These are phyloP conservation scores for Serendipita sp. DNA, from an alignment of 768 basidiomycete species.

Conservation along the genomic window DNA sequence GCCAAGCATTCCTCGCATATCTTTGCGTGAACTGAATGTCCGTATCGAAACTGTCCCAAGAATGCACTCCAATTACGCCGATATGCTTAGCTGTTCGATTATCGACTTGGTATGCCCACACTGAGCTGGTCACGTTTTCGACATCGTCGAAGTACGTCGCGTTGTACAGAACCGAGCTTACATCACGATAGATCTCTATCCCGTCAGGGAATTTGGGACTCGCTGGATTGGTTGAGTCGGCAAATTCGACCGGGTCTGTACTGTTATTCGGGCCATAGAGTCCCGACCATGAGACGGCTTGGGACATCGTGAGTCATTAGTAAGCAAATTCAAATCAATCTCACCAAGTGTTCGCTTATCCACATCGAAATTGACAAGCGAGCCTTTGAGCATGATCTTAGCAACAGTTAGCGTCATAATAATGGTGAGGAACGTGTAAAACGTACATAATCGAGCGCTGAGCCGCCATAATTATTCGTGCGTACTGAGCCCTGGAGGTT, in stretches of 20 bases:
- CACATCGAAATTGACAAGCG: no score
- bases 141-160: not conserved
- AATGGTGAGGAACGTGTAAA: no score
- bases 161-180: not conserved
- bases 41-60: not conserved
- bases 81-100: not conserved
- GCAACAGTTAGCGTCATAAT: no score
- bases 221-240: not conserved
- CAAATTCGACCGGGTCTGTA: not conserved
- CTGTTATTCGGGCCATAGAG: not conserved
- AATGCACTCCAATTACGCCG: not conserved
- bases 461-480: no score
- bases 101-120: not conserved
- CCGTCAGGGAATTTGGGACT: not conserved
- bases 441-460: no score
- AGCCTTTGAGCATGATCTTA: no score
- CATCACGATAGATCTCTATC: not conserved
- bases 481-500: no score
- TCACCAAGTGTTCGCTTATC: no score
- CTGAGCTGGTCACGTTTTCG: not conserved
- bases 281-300: not conserved
- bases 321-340: no score
- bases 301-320: not conserved
- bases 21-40: not conserved
- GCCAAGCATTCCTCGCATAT: not conserved